Evolutionary conservation across 768 basidiomycete species (phyloP), one percentile per base, ranked within the genome.

Genomic region (Lentinus tigrinus): DNA sequence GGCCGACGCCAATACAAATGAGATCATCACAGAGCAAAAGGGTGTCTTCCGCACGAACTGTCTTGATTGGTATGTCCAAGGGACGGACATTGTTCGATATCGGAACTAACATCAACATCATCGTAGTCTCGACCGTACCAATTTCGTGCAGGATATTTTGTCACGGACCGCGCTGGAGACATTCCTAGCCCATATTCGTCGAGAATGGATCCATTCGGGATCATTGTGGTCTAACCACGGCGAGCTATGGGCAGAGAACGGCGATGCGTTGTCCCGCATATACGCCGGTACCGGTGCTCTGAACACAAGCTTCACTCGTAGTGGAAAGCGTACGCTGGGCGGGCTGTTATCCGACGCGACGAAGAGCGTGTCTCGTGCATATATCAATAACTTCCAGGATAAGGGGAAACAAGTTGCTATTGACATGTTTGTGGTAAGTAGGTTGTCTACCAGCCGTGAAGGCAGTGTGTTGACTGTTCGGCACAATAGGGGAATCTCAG

Each of bases 361-460:
- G 4, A 99, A 99, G 72, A 95, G 92, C 66, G 90, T 93, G 31
- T 93, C 92, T 3, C 85, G 96, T 58, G 95, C 95, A 37, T 99
- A 98, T 67, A 96, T 98, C 67, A 97, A 95, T 67, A 98, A 98
- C 69, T 97, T 99, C 69, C 91, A 95, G 66, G 97, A 99, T 70
- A 91, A 92, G 70, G 85, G 82, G 37, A 99, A 99, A 70, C 97
- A 99, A 67, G 72, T 82, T 3, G 94, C 95, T 0, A 98, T 98
- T 59, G 97, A 99, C 69, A 89, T 94, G 83, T 91, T 98, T 66
- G 78, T 99, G 66, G 96, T 95, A 54, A 43, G 85, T 72, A 38
- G 24, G 23, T 23, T 0, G 11, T 14, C 11, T 14, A 26, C 44
- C 9, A 47, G 8, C 19, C 6, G 3, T 10, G 39, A 21, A 6